Base-by-base conservation (phyloP, 2,329 filamentous ascomycete species). In the Chrysoporthe puriensis region DNA sequence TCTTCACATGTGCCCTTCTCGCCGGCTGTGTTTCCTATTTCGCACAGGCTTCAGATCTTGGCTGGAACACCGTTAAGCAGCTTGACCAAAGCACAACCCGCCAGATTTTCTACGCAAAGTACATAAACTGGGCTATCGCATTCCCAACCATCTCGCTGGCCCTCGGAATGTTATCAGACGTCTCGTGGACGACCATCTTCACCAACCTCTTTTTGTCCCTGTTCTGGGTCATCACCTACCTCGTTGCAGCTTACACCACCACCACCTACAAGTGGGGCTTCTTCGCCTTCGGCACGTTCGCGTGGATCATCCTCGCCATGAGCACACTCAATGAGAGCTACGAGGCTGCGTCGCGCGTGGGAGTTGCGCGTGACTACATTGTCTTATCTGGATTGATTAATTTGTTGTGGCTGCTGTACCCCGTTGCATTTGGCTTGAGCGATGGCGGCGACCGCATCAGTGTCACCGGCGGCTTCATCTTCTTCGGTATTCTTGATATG, bases 251-350 rank as follows among this genome's bases (percentile, higher is more conserved):
- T 36, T 80, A 79, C 73, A 83, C 81, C 3, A 70, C 71, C 18
- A 79, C 78, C 32, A 77, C 74, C 66, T 84, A 85, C 73, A 84
- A 83, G 73, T 85, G 83, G 83, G 83, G 83, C 3, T 85, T 83
- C 76, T 85, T 76, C 71, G 78, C 76, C 67, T 83, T 84, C 66
- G 83, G 83, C 67, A 83, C 80, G 4, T 69, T 80, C 26, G 78
- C 81, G 16, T 83, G 77, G 69, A 64, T 79, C 4, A 77, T 81
- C 56, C 76, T 84, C 40, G 78, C 80, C 16, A 77, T 77, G 74
- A 80, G 77, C 69, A 82, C 80, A 3, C 71, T 83, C 52, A 73
- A 75, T 60, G 72, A 76, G 44, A 79, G 80, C 59, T 75, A 74
- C 11, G 74, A 77, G 43, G 74, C 76, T 0, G 80, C 82, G 13